Conservation (phyloP, 345 rosid species). For the Linum lewisii region DNA sequence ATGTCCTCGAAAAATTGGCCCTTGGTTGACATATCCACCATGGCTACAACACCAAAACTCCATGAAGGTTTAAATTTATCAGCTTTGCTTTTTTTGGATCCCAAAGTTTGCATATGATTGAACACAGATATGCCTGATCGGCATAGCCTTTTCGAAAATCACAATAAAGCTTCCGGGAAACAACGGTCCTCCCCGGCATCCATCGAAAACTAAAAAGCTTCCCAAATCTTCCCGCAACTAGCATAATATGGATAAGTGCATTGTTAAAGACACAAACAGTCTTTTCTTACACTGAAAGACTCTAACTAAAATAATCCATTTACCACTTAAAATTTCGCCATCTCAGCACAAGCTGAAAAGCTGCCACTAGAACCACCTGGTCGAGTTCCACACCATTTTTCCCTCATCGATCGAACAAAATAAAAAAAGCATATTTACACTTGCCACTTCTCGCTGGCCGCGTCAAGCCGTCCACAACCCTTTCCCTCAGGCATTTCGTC, state of each 20-base stretch:
- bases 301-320: constrained; percentile 28
- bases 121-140: constrained; percentile 27
- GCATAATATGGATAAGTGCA: constrained; percentile 39
- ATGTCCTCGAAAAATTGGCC: constrained; percentile 24
- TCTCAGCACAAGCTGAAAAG: constrained; percentile 35
- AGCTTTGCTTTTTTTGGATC: constrained; percentile 20
- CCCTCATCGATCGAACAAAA: constrained; percentile 27
- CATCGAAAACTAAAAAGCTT: constrained; percentile 26
- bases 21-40: constrained; percentile 30
- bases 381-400: constrained; percentile 23
- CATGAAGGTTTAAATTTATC: constrained; percentile 35
- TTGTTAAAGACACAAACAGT: constrained; percentile 24
- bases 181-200: constrained; percentile 22
- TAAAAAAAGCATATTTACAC: constrained; percentile 29
- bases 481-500: constrained; percentile 31
- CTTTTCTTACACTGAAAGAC: constrained; percentile 7
- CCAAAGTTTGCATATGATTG: constrained; percentile 30
- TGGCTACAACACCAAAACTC: constrained; percentile 38
- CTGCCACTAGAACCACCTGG: constrained; percentile 28
- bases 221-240: constrained; percentile 33
- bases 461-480: constrained; percentile 33
- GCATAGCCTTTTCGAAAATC: constrained; percentile 34
- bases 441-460: constrained; percentile 27
- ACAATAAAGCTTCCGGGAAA: constrained; percentile 37
- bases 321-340: constrained; percentile 32